Evolutionary conservation across 768 basidiomycete species (phyloP).

Genomic region (Mrakia blollopis): DNA sequence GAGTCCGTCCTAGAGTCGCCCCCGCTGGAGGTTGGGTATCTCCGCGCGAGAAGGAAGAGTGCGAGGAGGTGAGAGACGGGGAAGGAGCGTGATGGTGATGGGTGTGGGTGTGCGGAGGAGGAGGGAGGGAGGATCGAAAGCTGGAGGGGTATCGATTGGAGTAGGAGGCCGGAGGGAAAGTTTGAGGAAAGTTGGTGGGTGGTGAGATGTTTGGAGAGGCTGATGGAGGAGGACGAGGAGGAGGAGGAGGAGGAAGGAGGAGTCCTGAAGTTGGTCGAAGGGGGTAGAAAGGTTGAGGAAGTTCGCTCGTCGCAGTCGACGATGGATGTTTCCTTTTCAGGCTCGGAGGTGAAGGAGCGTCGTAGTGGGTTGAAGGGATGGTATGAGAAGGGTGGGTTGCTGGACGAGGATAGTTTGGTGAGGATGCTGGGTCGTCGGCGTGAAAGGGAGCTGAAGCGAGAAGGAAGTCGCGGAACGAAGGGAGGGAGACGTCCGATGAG

Average conservation of each 20-base stretch:
- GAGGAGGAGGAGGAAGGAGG: too few species aligned
- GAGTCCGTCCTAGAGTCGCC: background rate
- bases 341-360: background rate
- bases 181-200: background rate
- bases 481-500: background rate
- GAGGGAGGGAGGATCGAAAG: background rate
- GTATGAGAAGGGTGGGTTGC: background rate
- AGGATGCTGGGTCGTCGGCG: background rate
- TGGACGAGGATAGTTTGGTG: background rate
- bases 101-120: background rate
- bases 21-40: background rate
- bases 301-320: background rate
- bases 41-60: background rate
- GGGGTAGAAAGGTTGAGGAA: too few species aligned
- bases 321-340: background rate
- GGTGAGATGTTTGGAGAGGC: too few species aligned
- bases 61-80: background rate
- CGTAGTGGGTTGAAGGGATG: background rate
- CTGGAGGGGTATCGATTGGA: background rate
- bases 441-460: background rate
- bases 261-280: too few species aligned
- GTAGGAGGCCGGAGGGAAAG: background rate
- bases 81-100: background rate
- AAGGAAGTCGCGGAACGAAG: slow-evolving; percentile 10
- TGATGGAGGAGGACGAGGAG: too few species aligned